Evolutionary conservation across 148 eudicot genomes (phyloP).

Genomic region (Heliamphora exappendiculata): DNA sequence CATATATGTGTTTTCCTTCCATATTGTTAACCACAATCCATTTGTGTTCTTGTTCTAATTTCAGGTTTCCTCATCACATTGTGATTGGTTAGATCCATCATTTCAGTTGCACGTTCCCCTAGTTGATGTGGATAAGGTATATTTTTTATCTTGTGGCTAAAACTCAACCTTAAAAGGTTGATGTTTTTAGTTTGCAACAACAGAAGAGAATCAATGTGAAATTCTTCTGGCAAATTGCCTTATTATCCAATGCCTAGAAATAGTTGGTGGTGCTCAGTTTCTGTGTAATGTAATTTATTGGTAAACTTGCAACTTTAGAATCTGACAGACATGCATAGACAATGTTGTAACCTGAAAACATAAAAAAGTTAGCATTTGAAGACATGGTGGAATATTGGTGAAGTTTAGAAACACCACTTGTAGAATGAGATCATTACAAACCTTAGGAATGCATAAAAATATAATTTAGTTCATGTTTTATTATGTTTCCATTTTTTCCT

Average conservation of each 20-base stretch:
- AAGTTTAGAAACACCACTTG: too few species aligned
- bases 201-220: neutral
- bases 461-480: too few species aligned
- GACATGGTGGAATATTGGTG: too few species aligned
- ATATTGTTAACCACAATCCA: neutral
- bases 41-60: neutral
- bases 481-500: too few species aligned
- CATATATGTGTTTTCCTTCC: neutral
- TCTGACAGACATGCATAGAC: too few species aligned
- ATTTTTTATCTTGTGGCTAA: constrained; percentile 3
- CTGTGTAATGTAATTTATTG: neutral
- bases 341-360: too few species aligned
- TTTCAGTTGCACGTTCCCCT: constrained; percentile 70
- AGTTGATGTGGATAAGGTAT: constrained; percentile 95
- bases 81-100: constrained; percentile 60
- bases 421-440: too few species aligned
- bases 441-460: too few species aligned
- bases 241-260: neutral
- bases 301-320: too few species aligned
- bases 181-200: constrained; percentile 1
- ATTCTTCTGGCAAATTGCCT: neutral
- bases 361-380: too few species aligned
- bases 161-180: neutral
- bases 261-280: neutral
- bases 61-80: constrained; percentile 45